Evolutionary conservation across 2,329 filamentous ascomycete species (phyloP), one percentile per base, ranked within the genome.

Genomic region (Sordariomycetes sp.): DNA sequence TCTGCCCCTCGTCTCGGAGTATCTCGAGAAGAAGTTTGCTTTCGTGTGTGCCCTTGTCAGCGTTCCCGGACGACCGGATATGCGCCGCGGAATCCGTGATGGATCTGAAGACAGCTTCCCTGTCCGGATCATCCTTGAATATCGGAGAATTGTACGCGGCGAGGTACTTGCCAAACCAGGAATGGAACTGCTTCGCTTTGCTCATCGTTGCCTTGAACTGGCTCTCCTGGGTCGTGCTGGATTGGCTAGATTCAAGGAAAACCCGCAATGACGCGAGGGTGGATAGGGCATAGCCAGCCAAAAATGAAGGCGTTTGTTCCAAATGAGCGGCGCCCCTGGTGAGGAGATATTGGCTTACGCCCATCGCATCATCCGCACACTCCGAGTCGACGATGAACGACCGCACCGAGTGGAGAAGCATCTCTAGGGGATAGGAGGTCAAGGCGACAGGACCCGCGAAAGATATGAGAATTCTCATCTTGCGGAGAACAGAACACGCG

Each of bases 321-420:
- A 99, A 76, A 67, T 93, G 85, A 5, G 73, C 64, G 18, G 75
- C 74, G 8, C 93, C 91, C 56, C 81, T 79, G 6, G 81, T 76
- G 16, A 97, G 76, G 1, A 99, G 79, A 70, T 96, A 97, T 69
- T 90, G 88, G 60, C 89, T 85, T 37, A 99, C 81, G 0, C 92
- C 93, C 52, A 97, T 78, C 1, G 89, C 86, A 73, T 99, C 94
- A 66, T 96, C 90, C 11, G 92, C 89, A 70, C 93, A 97, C 66
- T 95, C 88, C 0, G 86, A 80, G 64, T 97, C 87, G 1, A 87
- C 86, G 6, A 97, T 76, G 63, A 91, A 95, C 0, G 85, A 84
- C 11, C 88, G 80, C 22, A 96, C 77, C 1, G 88, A 87, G 65
- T 91, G 89, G 1, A 99, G 77, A 0, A 96, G 78, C 89, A 97